Evolutionary conservation across 495 filamentous ascomycete genomes (phyloP), one percentile per base, ranked within the genome.

Genomic region (Parmelia sp.): DNA sequence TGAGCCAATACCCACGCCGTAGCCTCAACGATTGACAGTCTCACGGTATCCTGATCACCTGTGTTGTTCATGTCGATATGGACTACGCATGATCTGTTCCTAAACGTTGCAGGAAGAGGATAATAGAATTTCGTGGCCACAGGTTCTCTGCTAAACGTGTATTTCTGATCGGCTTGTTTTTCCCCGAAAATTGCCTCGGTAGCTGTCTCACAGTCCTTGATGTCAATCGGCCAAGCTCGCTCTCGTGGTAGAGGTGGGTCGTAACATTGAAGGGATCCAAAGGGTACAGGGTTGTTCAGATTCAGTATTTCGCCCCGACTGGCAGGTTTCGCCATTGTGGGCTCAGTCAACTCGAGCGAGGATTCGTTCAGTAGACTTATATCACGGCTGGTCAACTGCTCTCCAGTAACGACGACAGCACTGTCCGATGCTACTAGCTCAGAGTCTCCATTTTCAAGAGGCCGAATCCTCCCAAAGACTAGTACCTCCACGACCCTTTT

Each of bases 401-500:
- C 25, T 51, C 47, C 23, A 29, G 23, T 12, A n/a, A 51, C 47
- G 47, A 29, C 25, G 25, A 29, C 25, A 51, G 47, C 47, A 29
- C 47, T 29, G 4, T 51, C 47, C 25, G 47, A 29, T 17, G 0
- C 4, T 53, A 23, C 8, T 14, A 12, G 49, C 49, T 31, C 27
- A 21, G 14, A 5, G 0, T 1, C 49, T 23, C 47, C 25, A 4
- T 51, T 14, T 0, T 51, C 25, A 51, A 51, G 23, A 14, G 23
- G 47, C 25, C 23, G 49, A 47, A 1, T 4, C 15, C n/a, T 51
- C 42, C 44, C 42, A 36, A 37, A 61, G 12, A 61, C 42, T 9
- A 61, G 42, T 35, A 61, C 21, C 4, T 61, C 47, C 36, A 61
- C 59, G 19, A 61, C 44, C 29, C 23, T 33, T 23, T 61, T 61